Evolutionary conservation across 192 early-diverging fungal species (phyloP), one percentile per base, ranked within the genome.

Genomic region (Coemansia sp.): DNA sequence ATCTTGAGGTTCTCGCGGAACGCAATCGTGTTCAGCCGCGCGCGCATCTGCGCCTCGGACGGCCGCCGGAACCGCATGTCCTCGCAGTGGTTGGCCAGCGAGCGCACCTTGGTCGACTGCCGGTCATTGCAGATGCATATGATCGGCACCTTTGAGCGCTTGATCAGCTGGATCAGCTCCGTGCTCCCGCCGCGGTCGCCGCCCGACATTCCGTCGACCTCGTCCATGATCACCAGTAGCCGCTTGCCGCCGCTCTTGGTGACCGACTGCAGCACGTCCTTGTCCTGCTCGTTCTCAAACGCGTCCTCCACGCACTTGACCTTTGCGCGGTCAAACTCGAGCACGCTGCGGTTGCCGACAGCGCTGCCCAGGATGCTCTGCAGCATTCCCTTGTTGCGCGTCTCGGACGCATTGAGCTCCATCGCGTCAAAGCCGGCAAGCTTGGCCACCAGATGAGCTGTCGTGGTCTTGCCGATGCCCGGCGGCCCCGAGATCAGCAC

Each of bases 111-210:
- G 23, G 87, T 81, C 19, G 89, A 89, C 56, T 85, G 84, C 2
- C 89, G 76, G 73, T 99, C 98, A 68, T 99, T 99, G 73, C 96
- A 98, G 49, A 99, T 98, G 77, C 98, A 98, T 51, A 99, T 97
- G 25, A 99, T 93, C 18, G 98, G 97, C 54, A 95, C 86, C 24
- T 51, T 84, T 5, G 92, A 87, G 54, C 90, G 94, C 65, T 93
- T 95, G 53, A 99, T 93, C 43, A 99, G 67, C 54, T 88, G 71
- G 49, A 94, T 94, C 51, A 99, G 77, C 69, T 97, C 93, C 0
- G 85, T 84, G 4, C 73, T 78, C 25, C 98, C 98, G 40, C 96
- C 98, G 31, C 95, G 85, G 71, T 99, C 98, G 21, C 96, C 95
- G 31, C 85, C 89, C 6, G 94, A 92, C 98, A 99, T 99, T 28